Evolutionary conservation across 495 filamentous ascomycete genomes (phyloP).

Genomic region (Acidiella bohemica): DNA sequence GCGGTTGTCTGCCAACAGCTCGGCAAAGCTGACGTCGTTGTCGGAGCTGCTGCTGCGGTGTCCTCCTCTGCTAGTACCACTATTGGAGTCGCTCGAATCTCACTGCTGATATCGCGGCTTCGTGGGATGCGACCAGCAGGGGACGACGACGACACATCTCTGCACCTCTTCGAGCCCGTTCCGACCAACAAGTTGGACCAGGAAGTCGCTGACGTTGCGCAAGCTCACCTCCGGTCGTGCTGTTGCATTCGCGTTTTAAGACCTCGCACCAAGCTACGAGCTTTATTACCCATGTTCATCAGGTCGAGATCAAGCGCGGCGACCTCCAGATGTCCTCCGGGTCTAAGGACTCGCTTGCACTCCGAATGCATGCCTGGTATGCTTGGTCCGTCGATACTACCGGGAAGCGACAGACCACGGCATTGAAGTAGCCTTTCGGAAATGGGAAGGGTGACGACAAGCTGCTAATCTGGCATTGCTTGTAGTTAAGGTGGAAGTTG

Average conservation of each 20-base stretch:
- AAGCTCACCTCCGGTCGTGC: constrained; percentile 49
- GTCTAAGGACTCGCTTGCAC: constrained; percentile 77
- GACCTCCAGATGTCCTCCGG: constrained; percentile 68
- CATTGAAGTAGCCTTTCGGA: constrained; percentile 69
- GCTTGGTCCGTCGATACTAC: constrained; percentile 54
- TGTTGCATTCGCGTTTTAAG: constrained; percentile 65
- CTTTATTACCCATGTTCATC: constrained; percentile 40
- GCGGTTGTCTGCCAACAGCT: constrained; percentile 20
- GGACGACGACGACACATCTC: constrained; percentile 77
- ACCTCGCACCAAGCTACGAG: constrained; percentile 59
- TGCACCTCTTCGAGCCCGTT: constrained; percentile 76
- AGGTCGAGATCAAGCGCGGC: constrained; percentile 30
- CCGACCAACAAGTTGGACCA: constrained; percentile 60
- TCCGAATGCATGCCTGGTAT: constrained; percentile 77
- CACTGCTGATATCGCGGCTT: constrained; percentile 16
- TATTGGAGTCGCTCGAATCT: constrained; percentile 13
- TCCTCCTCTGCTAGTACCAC: background rate
- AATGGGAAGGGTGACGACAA: constrained; percentile 69
- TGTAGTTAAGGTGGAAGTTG: constrained; percentile 64
- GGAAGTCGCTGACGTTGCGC: constrained; percentile 61
- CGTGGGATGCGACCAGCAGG: constrained; percentile 56
- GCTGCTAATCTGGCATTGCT: constrained; percentile 62
- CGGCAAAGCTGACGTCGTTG: constrained; percentile 21
- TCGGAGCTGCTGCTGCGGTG: background rate
- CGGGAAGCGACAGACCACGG: constrained; percentile 82